A percentile compares a stretch with the other conserved stretches of the same genome.
Evolutionary conservation across 2,329 filamentous ascomycete species (phyloP).

Genomic region (Penicillium sp.): DNA sequence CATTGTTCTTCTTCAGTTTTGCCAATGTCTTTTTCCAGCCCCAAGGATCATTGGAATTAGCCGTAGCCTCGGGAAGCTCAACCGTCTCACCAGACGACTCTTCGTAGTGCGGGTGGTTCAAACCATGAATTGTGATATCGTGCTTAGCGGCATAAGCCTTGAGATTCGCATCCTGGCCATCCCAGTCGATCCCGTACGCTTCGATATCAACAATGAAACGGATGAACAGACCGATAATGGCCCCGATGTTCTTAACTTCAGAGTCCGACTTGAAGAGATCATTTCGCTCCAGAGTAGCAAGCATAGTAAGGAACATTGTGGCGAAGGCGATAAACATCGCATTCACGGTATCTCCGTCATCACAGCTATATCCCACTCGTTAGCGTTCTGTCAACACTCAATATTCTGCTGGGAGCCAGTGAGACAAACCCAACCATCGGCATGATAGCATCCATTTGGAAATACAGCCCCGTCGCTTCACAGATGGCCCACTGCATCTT

Average conservation of each 20-base stretch:
- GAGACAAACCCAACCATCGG: constrained; percentile 24
- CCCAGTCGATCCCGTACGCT: background rate
- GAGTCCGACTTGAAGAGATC: constrained; percentile 36
- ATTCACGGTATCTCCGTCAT: constrained; percentile 7
- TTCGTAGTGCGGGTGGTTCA: constrained; percentile 22
- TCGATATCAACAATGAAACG: background rate
- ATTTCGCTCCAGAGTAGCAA: constrained; percentile 39
- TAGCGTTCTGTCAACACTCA: background rate
- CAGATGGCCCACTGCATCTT: constrained; percentile 46
- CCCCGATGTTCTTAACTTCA: constrained; percentile 40
- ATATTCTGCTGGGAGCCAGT: background rate
- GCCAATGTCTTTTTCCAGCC: background rate
- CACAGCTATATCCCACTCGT: constrained; percentile 9
- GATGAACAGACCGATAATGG: constrained; percentile 43
- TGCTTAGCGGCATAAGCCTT: constrained; percentile 23
- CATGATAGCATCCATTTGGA: constrained; percentile 18
- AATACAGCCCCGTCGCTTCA: constrained; percentile 38
- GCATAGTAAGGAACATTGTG: constrained; percentile 41
- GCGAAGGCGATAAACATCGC: background rate
- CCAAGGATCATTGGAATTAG: constrained; percentile 11
- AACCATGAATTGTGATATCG: constrained; percentile 12
- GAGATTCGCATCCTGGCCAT: constrained; percentile 5
- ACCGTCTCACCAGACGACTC: constrained; percentile 16
- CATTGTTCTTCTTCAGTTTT: background rate
- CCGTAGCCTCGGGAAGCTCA: constrained; percentile 25